Percentiles rank a stretch among this genome's conserved stretches.
phyloP scores from a whole-genome alignment of 257 asterid genomes.

The Agastache rugosa region DNA sequence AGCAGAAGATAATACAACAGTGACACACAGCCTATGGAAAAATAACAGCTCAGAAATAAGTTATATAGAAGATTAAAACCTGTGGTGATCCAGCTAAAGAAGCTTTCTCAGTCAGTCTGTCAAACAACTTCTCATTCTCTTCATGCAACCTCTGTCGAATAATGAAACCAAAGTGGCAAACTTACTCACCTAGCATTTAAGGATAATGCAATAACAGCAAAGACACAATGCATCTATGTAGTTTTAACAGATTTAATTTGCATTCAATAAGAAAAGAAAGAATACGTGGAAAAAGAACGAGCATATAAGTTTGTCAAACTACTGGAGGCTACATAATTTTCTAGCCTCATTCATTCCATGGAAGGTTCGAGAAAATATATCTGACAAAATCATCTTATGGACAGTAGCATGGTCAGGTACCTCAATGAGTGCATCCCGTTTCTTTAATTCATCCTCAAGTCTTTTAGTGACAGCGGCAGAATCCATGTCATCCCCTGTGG shows the following conservation, averaged over 20 bases:
- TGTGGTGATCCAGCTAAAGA: conserved; percentile 80
- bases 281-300: background rate
- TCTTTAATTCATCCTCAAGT: conserved; percentile 96
- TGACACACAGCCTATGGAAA: conserved; percentile 29
- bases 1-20: conserved; percentile 31
- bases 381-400: conserved; percentile 14
- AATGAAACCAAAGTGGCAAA: conserved; percentile 17
- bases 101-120: conserved; percentile 88
- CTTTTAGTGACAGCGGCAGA: conserved; percentile 84
- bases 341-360: conserved; percentile 24
- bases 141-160: conserved; percentile 86
- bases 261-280: conserved; percentile 14
- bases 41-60: conserved; percentile 22
- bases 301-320: conserved; percentile 27
- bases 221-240: conserved; percentile 19
- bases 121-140: conserved; percentile 97
- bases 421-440: conserved; percentile 98
- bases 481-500: conserved; percentile 61
- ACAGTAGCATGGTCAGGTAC: conserved; percentile 44
- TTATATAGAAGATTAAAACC: conserved; percentile 51
- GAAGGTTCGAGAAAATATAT: conserved; percentile 22
- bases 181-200: conserved; percentile 26
- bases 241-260: conserved; percentile 24
- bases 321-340: conserved; percentile 19
- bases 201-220: conserved; percentile 22